These are phyloP conservation scores for Chlorella variabilis DNA, from an alignment of 163 green algal genomes.

Conservation along the genomic window DNA sequence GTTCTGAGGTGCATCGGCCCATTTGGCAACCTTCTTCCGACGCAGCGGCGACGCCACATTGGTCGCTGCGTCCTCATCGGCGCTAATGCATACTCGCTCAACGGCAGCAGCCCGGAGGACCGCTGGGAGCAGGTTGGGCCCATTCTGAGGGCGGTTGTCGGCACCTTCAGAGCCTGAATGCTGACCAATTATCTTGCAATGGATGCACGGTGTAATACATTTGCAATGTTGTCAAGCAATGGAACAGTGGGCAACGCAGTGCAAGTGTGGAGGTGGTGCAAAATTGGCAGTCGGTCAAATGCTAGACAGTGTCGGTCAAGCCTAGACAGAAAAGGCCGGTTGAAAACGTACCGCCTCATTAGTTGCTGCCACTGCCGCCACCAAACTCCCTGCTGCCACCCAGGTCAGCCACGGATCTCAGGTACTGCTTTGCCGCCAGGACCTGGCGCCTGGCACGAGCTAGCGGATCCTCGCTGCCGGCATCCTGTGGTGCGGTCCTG, in stretches of 20 bases:
- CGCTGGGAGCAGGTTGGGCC: conserved; percentile 31
- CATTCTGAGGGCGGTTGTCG: conserved; percentile 8
- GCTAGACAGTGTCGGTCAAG: neutral
- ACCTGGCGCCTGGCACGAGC: conserved; percentile 35
- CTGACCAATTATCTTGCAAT: too few species aligned
- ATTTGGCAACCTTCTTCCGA: conserved; percentile 4
- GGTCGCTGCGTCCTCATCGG: conserved; percentile 23
- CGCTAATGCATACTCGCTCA: conserved; percentile 13
- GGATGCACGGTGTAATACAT: too few species aligned
- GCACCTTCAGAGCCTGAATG: conserved; percentile 5
- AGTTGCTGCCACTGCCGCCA: neutral
- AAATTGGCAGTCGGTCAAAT: neutral
- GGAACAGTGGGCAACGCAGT: too few species aligned
- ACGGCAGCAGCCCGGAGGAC: conserved; percentile 22
- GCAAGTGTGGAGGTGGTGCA: neutral
- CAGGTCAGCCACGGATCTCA: conserved; percentile 32
- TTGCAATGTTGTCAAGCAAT: too few species aligned
- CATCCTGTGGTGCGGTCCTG: neutral
- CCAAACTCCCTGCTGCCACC: neutral
- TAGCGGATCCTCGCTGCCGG: conserved; percentile 25
- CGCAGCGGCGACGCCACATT: conserved; percentile 23
- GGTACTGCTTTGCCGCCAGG: conserved; percentile 38
- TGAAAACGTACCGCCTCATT: neutral
- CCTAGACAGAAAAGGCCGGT: neutral
- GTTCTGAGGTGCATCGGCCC: conserved; percentile 28